phyloP scores from a whole-genome alignment of 1,284 basidiomycete genomes.

The Veloporphyrellus conicus region DNA sequence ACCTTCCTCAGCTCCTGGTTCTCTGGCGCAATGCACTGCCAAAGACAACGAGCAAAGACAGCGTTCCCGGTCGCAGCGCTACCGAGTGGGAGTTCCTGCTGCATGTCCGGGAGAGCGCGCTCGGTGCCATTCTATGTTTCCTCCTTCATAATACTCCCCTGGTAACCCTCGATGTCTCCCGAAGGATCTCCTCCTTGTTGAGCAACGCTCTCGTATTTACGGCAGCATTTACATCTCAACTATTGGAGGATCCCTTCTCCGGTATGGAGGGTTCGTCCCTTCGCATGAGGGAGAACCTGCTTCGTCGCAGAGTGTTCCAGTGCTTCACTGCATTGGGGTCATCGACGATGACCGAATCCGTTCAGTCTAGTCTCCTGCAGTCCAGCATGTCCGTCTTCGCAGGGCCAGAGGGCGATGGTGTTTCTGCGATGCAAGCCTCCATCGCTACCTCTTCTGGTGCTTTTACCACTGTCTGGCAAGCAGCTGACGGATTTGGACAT shows the following conservation, averaged over 20 bases:
- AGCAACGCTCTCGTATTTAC: conserved; percentile 89
- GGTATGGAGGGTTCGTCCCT: conserved; percentile 56
- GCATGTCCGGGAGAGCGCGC: conserved; percentile 85
- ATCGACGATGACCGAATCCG: conserved; percentile 74
- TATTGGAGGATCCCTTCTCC: conserved; percentile 46
- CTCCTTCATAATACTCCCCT: conserved; percentile 76
- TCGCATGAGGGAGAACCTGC: conserved; percentile 76
- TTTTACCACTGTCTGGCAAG: conserved; percentile 85
- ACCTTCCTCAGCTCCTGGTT: conserved; percentile 88
- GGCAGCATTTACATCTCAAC: conserved; percentile 60
- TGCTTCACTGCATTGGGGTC: conserved; percentile 84
- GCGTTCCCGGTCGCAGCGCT: conserved; percentile 57
- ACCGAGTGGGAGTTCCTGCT: conserved; percentile 91
- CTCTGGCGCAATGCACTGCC: conserved; percentile 97
- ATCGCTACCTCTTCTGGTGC: conserved; percentile 85
- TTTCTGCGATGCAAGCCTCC: conserved; percentile 84
- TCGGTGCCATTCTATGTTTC: conserved; percentile 87
- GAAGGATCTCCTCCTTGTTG: conserved; percentile 82
- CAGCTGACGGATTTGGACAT: conserved; percentile 86
- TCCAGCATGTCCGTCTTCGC: conserved; percentile 83
- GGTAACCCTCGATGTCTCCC: conserved; percentile 86
- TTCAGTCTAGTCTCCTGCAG: conserved; percentile 79
- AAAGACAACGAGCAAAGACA: conserved; percentile 88
- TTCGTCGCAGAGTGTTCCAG: conserved; percentile 83
- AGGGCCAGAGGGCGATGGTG: conserved; percentile 69